Conservation (phyloP, 2,329 filamentous ascomycete species). For the Cytospora mali region DNA sequence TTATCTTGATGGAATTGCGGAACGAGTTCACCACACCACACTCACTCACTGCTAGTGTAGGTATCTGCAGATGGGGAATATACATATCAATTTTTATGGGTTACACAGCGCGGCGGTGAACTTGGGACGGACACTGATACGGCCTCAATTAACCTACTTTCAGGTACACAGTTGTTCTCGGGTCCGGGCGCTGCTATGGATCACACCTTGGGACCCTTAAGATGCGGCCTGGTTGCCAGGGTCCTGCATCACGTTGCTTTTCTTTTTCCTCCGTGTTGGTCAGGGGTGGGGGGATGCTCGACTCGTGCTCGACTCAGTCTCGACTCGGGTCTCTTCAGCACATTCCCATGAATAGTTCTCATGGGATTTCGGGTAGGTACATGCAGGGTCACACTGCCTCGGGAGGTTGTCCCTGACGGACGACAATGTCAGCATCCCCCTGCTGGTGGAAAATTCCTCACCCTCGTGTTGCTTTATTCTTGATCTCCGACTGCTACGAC, state of each 20-base stretch:
- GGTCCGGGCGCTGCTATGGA: conserved; percentile 18
- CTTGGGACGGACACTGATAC: not conserved
- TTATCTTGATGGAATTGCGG: not conserved
- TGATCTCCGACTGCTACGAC: not conserved
- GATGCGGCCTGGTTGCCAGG: not conserved
- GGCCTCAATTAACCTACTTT: not conserved
- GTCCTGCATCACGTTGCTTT: not conserved
- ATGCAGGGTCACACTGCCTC: conserved; percentile 5
- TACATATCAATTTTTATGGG: not conserved
- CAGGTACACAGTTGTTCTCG: not conserved
- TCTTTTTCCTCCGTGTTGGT: not conserved
- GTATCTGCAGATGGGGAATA: not conserved
- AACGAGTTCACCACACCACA: not conserved
- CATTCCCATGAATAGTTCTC: not conserved
- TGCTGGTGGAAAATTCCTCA: not conserved
- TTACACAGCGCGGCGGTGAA: not conserved
- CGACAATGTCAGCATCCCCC: conserved; percentile 12
- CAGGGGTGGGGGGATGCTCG: not conserved
- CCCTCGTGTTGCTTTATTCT: conserved; percentile 4
- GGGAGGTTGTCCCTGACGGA: not conserved
- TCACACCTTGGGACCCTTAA: conserved; percentile 11
- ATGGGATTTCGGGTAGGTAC: not conserved
- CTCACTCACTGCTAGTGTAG: not conserved
- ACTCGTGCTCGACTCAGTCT: not conserved
- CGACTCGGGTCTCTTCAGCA: not conserved